These are phyloP conservation scores for Xylariaceae sp. DNA, from an alignment of 2,329 filamentous ascomycete species.

Conservation along the genomic window DNA sequence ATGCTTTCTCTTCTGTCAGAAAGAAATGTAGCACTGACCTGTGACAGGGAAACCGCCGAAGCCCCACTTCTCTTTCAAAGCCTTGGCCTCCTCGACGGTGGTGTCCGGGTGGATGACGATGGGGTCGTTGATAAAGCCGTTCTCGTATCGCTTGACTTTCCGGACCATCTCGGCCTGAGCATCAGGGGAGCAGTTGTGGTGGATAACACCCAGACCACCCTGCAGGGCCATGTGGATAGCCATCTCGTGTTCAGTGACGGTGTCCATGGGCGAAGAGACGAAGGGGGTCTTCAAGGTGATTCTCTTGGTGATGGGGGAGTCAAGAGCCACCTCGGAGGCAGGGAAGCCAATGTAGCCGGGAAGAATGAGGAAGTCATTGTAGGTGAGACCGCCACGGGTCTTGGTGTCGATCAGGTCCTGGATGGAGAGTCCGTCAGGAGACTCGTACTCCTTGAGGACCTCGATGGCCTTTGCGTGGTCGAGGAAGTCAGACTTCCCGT, in stretches of 20 bases:
- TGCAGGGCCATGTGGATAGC: slow-evolving; percentile 94
- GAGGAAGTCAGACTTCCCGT: slow-evolving; percentile 54
- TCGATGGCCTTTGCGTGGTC: slow-evolving; percentile 74
- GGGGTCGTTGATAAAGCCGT: slow-evolving; percentile 96
- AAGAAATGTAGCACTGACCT: slow-evolving; percentile 57
- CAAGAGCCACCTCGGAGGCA: slow-evolving; percentile 79
- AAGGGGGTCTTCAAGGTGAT: slow-evolving; percentile 96
- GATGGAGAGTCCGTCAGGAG: slow-evolving; percentile 80
- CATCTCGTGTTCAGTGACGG: slow-evolving; percentile 99
- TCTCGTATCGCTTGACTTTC: slow-evolving; percentile 99
- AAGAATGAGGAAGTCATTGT: slow-evolving; percentile 96
- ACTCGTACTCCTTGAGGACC: slow-evolving; percentile 73
- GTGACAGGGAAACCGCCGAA: slow-evolving; percentile 98
- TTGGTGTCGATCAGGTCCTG: slow-evolving; percentile 84
- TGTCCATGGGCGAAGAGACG: slow-evolving; percentile 98
- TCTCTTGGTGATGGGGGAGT: slow-evolving; percentile 89
- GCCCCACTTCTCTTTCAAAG: slow-evolving; percentile 94
- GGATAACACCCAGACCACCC: slow-evolving; percentile 87
- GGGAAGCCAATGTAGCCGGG: slow-evolving; percentile 98
- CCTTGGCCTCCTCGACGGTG: slow-evolving; percentile 85
- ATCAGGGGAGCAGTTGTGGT: slow-evolving; percentile 98
- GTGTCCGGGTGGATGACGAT: slow-evolving; percentile 83
- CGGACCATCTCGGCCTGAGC: slow-evolving; percentile 98
- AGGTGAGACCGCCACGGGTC: slow-evolving; percentile 88
- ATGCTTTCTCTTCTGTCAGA: background rate